Conservation (phyloP, 202 grass and related monocot species). For the Schoenoplectus triqueter region DNA sequence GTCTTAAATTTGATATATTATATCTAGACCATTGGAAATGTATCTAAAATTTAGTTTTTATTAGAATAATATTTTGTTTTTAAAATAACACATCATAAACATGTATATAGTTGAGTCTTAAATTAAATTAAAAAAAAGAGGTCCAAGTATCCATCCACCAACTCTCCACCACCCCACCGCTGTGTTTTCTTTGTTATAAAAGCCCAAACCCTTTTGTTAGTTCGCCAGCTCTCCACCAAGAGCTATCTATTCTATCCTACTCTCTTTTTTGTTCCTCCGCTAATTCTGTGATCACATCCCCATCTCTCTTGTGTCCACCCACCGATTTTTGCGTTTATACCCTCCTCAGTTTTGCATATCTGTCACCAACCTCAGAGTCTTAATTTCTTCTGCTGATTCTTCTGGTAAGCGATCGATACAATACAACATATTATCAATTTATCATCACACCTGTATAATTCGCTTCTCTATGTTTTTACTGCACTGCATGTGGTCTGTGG, state of each 20-base stretch:
- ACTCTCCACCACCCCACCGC: conserved; percentile 27
- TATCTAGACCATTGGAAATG: no score
- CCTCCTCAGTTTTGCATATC: neutral
- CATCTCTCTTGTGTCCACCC: neutral
- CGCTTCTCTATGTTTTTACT: no score
- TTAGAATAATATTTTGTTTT: no score
- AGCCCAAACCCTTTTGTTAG: neutral
- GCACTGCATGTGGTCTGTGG: no score
- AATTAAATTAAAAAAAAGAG: neutral
- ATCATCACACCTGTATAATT: no score
- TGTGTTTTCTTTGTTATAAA: neutral
- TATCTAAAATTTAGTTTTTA: no score
- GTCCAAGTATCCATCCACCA: conserved; percentile 5
- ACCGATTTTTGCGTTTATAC: neutral
- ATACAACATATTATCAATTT: no score
- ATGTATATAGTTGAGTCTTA: neutral
- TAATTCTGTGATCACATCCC: neutral
- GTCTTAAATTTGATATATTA: no score
- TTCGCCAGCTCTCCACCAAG: conserved; percentile 37
- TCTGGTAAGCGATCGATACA: neutral
- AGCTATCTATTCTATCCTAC: neutral
- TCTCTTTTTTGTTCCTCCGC: neutral
- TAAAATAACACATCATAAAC: neutral
- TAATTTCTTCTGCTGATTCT: no score
- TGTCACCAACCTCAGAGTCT: neutral